Conservation (phyloP, 768 basidiomycete genomes). For the Pilatotrama ljubarskyi region DNA sequence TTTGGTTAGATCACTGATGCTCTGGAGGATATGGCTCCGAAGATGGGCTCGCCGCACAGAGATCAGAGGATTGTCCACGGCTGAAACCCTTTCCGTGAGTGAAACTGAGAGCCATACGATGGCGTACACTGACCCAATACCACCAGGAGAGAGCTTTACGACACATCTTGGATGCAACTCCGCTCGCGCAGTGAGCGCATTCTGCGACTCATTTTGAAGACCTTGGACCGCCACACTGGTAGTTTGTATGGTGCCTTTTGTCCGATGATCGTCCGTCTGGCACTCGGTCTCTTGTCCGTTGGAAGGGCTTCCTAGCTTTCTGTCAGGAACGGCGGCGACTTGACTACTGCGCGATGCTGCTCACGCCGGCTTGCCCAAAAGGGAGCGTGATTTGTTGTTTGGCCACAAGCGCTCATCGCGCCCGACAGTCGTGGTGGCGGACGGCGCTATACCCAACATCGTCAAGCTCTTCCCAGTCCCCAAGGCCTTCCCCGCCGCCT, state of each 20-base stretch:
- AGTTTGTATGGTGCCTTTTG: neutral
- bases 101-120: too few relatives aligned
- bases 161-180: too few relatives aligned
- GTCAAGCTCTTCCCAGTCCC: neutral
- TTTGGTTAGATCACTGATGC: neutral
- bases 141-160: too few relatives aligned
- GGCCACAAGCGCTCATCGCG: neutral
- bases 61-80: too few relatives aligned
- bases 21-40: neutral
- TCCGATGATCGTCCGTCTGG: constrained; percentile 7
- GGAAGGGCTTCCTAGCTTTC: neutral
- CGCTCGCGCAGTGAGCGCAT: too few relatives aligned
- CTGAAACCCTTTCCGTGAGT: too few relatives aligned
- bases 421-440: constrained; percentile 18
- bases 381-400: neutral
- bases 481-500: neutral
- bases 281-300: neutral
- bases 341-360: neutral
- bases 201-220: too few relatives aligned
- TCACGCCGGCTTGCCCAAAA: neutral
- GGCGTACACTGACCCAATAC: too few relatives aligned
- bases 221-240: too few relatives aligned
- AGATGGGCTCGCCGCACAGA: too few relatives aligned
- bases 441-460: neutral
- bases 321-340: neutral